These are phyloP conservation scores for Aspergillus sojae DNA, from an alignment of 2,329 filamentous ascomycete species.

Conservation along the genomic window DNA sequence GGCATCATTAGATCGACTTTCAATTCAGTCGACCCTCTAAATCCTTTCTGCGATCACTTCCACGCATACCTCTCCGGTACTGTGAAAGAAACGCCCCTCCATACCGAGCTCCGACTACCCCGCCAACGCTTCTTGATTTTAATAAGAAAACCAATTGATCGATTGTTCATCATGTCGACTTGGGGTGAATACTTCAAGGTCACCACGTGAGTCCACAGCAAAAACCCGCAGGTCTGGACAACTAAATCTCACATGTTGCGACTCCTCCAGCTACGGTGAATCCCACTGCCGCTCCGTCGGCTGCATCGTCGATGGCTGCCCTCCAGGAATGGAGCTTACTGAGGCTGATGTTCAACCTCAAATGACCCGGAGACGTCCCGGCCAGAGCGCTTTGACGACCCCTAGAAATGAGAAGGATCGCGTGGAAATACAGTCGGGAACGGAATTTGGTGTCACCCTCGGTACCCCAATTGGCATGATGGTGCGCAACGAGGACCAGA, in stretches of 20 bases:
- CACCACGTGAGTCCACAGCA: slow-evolving; percentile 67
- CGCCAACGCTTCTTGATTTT: neutral
- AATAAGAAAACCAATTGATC: neutral
- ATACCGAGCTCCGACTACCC: neutral
- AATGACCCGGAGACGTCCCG: slow-evolving; percentile 85
- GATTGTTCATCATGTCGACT: slow-evolving; percentile 69
- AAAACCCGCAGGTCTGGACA: neutral
- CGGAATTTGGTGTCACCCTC: slow-evolving; percentile 84
- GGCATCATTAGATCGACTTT: neutral
- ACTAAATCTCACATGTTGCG: slow-evolving; percentile 1
- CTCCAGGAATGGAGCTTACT: slow-evolving; percentile 81
- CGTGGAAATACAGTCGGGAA: slow-evolving; percentile 90
- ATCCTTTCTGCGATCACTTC: neutral
- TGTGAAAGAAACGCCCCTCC: neutral
- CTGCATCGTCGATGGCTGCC: slow-evolving; percentile 91
- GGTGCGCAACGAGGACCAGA: slow-evolving; percentile 89
- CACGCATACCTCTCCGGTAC: neutral
- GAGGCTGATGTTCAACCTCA: slow-evolving; percentile 92
- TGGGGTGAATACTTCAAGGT: slow-evolving; percentile 82
- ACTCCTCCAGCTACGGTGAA: slow-evolving; percentile 66
- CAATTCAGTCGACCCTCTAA: neutral
- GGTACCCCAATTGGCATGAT: slow-evolving; percentile 88
- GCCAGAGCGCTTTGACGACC: slow-evolving; percentile 87
- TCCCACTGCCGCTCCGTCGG: slow-evolving; percentile 92
- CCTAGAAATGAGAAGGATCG: slow-evolving; percentile 90